Conservation (phyloP, 371 early-diverging fungal genomes). For the Haplosporangium sp. region DNA sequence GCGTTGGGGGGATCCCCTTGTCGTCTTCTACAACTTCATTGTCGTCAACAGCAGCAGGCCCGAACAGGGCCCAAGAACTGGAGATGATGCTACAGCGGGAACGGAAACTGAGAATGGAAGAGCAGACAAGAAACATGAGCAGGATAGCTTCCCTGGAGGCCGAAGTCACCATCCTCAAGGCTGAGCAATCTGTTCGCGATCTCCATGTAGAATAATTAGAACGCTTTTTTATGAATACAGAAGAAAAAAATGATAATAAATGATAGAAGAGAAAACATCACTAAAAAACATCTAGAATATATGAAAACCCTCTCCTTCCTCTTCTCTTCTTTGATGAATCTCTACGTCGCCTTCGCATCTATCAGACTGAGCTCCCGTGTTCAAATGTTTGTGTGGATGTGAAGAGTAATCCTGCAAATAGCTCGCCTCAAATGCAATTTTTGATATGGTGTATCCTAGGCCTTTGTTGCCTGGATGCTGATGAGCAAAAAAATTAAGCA, state of each 20-base stretch:
- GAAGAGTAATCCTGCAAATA: no score
- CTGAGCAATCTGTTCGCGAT: slow-evolving; percentile 35
- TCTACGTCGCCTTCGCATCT: no score
- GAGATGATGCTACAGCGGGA: slow-evolving; percentile 50
- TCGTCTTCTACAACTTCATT: slow-evolving; percentile 14
- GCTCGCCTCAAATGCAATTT: no score
- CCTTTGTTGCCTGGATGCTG: no score
- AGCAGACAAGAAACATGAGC: slow-evolving; percentile 35
- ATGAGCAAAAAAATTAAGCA: slow-evolving; percentile 58
- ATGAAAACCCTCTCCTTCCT: no score
- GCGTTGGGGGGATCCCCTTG: slow-evolving; percentile 24
- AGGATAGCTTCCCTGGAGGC: slow-evolving; percentile 59
- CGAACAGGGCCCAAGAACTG: slow-evolving; percentile 23
- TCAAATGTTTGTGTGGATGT: no score
- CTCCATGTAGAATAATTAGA: not conserved
- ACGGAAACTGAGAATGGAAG: slow-evolving; percentile 50
- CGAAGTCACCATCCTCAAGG: slow-evolving; percentile 56
- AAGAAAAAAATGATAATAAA: not conserved
- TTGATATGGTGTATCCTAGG: no score
- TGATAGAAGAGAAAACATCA: no score
- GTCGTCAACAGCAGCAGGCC: slow-evolving; percentile 29
- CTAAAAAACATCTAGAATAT: no score
- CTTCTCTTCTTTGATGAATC: no score
- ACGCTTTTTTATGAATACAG: slow-evolving; percentile 3
- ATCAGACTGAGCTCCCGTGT: no score